Evolutionary conservation across 805 yeast species (phyloP), one percentile per base, ranked within the genome.

Genomic region (Naumovozyma dairenensis): DNA sequence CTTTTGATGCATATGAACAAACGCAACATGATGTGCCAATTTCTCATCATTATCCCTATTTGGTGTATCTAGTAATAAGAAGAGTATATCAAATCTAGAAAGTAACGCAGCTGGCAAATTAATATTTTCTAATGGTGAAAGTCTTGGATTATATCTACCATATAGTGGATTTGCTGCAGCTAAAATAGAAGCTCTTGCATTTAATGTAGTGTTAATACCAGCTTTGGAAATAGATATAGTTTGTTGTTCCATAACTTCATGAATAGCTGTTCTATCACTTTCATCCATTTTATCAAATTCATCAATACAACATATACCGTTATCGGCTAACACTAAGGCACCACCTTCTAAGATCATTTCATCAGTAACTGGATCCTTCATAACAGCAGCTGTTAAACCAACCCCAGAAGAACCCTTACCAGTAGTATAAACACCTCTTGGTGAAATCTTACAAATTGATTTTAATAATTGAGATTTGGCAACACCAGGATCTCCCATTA

Each of bases 401-500:
- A 92, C 98, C 37, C 98, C 98, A 0, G 98, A 92, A 4, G 96
- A 86, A 57, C 98, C 98, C 51, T 94, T 77, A 63, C 98, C 98
- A 1, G 98, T 92, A 6, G 98, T 92, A 59, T 92, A 92, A 20
- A 92, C 93, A 32, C 95, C 93, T 53, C 97, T 72, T 20, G 98
- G 98, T 3, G 97, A 92, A 35, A 92, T 81, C 49, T 87, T 85
- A 39, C 85, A 71, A 44, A 92, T 84, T 21, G 93, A 80, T 57
- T 92, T 92, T 43, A 92, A 67, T 52, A 92, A 66, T 69, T 92
- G 98, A 3, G 97, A 92, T 62, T 92, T 92, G 52, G 98, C 98
- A 35, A 92, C 98, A 68, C 98, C 98, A 27, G 98, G 98, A 55
- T 92, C 98, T 49, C 98, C 98, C 96, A 92, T 89, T 33, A 92